phyloP scores from a whole-genome alignment of 2,329 filamentous ascomycete genomes.

The Epichloe bromicola region DNA sequence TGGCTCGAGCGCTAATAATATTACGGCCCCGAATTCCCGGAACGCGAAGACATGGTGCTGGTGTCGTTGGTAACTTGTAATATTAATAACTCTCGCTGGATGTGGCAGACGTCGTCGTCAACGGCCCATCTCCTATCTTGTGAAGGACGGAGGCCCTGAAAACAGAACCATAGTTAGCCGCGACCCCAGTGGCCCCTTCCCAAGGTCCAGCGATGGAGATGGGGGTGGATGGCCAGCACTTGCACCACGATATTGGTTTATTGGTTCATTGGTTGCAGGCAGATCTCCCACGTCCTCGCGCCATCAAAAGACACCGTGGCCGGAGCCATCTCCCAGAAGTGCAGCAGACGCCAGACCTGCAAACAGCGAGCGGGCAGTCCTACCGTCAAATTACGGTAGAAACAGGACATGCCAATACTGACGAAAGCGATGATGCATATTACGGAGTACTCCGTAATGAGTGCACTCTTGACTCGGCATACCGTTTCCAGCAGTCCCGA shows the following conservation, averaged over 20 bases:
- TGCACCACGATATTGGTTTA: too few species aligned
- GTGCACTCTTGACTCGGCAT: slow-evolving; percentile 6
- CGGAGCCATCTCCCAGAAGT: too few species aligned
- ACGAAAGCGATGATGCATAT: neutral
- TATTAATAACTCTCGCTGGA: neutral
- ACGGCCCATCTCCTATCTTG: neutral
- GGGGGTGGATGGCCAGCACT: neutral
- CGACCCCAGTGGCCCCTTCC: neutral
- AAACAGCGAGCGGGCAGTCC: neutral
- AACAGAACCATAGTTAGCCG: slow-evolving; percentile 2
- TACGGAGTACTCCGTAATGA: too few species aligned
- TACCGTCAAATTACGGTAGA: neutral
- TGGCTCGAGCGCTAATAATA: neutral
- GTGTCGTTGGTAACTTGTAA: neutral
- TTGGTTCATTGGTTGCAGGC: too few species aligned
- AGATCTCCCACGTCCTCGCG: too few species aligned
- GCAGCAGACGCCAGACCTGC: neutral
- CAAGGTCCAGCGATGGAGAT: neutral
- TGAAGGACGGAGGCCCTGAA: neutral
- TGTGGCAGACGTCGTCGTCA: neutral
- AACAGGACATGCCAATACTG: too few species aligned
- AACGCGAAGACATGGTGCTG: neutral
- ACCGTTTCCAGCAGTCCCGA: slow-evolving; percentile 11
- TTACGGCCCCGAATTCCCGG: neutral
- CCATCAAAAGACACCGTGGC: too few species aligned